phyloP scores from a whole-genome alignment of 2,329 filamentous ascomycete species.

The Davidsoniella virescens region DNA sequence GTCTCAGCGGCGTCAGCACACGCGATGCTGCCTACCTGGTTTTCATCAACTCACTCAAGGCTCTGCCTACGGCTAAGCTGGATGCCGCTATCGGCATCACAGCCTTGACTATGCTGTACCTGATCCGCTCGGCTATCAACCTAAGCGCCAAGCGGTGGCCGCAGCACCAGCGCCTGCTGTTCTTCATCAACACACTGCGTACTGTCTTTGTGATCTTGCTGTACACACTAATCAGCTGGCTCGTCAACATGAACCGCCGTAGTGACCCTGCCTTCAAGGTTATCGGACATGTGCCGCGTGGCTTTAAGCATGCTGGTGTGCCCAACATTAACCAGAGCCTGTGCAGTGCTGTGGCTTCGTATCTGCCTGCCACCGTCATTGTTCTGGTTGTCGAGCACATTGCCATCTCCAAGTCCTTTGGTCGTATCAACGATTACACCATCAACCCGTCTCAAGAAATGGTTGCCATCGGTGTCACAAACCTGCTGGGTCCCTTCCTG shows the following conservation, averaged over 20 bases:
- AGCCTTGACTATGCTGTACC: slow-evolving; percentile 60
- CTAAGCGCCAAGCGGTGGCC: slow-evolving; percentile 53
- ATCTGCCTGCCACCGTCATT: slow-evolving; percentile 60
- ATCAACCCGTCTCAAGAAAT: slow-evolving; percentile 94
- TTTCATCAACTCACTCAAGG: slow-evolving; percentile 65
- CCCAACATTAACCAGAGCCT: slow-evolving; percentile 45
- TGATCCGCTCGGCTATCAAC: slow-evolving; percentile 51
- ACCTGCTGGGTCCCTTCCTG: slow-evolving; percentile 70
- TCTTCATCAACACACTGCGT: slow-evolving; percentile 81
- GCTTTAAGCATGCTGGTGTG: slow-evolving; percentile 54
- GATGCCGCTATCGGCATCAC: slow-evolving; percentile 83
- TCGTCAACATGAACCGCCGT: slow-evolving; percentile 56
- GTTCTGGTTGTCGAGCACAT: slow-evolving; percentile 91
- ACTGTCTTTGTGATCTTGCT: slow-evolving; percentile 83
- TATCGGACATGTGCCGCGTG: slow-evolving; percentile 61
- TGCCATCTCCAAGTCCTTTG: slow-evolving; percentile 92
- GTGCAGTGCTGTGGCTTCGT: slow-evolving; percentile 43
- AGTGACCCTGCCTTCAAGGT: slow-evolving; percentile 55
- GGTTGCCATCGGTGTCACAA: slow-evolving; percentile 82
- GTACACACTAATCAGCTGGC: slow-evolving; percentile 81
- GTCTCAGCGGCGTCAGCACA: slow-evolving; percentile 58
- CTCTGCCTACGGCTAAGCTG: slow-evolving; percentile 48
- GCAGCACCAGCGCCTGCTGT: slow-evolving; percentile 54
- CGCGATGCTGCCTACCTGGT: slow-evolving; percentile 66
- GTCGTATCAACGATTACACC: slow-evolving; percentile 85